These are phyloP conservation scores for Climacium dendroides DNA, from an alignment of 225 moss, liverwort and hornwort species.

Conservation along the genomic window DNA sequence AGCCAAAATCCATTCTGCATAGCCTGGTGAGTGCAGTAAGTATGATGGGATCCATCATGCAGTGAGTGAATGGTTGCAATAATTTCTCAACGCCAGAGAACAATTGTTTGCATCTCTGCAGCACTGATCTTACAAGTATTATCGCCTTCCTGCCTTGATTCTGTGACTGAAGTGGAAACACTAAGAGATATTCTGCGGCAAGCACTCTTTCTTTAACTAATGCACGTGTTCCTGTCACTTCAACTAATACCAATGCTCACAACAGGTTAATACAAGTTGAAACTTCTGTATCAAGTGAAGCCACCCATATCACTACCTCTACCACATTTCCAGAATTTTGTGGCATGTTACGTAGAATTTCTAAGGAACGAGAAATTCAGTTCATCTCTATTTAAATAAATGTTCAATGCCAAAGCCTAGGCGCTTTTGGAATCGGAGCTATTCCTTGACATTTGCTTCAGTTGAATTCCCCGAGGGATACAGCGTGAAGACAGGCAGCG, in stretches of 20 bases:
- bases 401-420: not conserved
- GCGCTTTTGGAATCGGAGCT: not conserved
- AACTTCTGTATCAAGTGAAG: no score
- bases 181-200: not conserved
- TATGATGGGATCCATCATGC: not conserved
- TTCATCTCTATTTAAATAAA: not conserved
- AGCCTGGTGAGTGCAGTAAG: not conserved
- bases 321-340: not conserved
- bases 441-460: not conserved
- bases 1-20: no score
- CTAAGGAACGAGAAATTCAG: not conserved
- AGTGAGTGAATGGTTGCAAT: not conserved
- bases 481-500: no score
- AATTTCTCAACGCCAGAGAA: not conserved
- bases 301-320: no score
- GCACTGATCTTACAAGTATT: not conserved
- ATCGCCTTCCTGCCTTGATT: no score
- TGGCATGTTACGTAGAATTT: no score
- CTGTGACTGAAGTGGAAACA: not conserved
- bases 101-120: not conserved
- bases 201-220: no score
- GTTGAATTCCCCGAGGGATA: no score
- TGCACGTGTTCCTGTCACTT: no score
- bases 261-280: no score
- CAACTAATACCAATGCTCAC: no score